These are phyloP conservation scores for Tieghemostelium lacteum DNA, from an alignment of 78 protist species.

Conservation along the genomic window DNA sequence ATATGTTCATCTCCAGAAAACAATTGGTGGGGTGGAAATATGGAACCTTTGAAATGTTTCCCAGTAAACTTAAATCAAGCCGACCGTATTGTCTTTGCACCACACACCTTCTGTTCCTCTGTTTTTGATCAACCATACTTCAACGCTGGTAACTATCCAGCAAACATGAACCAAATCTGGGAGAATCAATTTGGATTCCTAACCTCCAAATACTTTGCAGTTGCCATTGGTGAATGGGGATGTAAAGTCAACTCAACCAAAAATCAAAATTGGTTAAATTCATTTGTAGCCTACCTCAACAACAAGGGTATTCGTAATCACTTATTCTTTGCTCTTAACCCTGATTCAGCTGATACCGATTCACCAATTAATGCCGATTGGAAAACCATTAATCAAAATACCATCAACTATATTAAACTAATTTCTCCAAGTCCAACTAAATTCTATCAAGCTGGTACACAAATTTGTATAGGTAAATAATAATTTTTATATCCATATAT, in stretches of 20 bases:
- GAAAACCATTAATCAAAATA: slow-evolving; percentile 37
- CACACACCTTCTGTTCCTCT: slow-evolving; percentile 78
- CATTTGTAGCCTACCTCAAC: slow-evolving; percentile 26
- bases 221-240: slow-evolving; percentile 88
- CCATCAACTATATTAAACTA: slow-evolving; percentile 6
- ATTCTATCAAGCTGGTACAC: slow-evolving; percentile 3
- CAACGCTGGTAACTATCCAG: slow-evolving; percentile 49
- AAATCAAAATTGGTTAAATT: slow-evolving; percentile 39
- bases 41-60: slow-evolving; percentile 38
- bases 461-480: slow-evolving; percentile 59
- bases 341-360: slow-evolving; percentile 85
- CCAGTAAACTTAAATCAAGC: slow-evolving; percentile 39
- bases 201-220: neutral
- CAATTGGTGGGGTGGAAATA: slow-evolving; percentile 66
- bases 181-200: slow-evolving; percentile 73
- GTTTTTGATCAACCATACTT: slow-evolving; percentile 77
- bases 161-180: slow-evolving; percentile 80
- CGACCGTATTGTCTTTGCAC: slow-evolving; percentile 49
- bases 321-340: slow-evolving; percentile 82
- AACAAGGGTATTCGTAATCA: neutral
- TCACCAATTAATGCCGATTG: slow-evolving; percentile 64
- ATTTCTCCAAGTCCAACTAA: slow-evolving; percentile 72
- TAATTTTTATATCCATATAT: neutral
- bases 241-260: slow-evolving; percentile 58
- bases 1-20: slow-evolving; percentile 19